These are phyloP conservation scores for Salix suchowensis DNA, from an alignment of 345 rosid species.

Conservation along the genomic window DNA sequence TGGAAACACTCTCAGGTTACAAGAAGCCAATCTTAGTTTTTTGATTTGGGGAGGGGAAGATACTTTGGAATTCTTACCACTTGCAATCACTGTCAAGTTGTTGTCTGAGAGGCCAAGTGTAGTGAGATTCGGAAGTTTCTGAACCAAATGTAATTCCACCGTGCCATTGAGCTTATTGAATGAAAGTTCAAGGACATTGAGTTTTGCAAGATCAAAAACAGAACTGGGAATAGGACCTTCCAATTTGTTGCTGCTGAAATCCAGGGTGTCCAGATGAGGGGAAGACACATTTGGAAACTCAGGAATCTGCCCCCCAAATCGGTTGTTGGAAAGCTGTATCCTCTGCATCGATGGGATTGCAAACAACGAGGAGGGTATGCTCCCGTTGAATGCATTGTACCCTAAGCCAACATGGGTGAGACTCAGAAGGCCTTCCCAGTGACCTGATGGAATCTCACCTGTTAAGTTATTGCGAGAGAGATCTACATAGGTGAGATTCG, in stretches of 20 bases:
- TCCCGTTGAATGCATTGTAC: constrained; percentile 30
- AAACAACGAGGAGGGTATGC: constrained; percentile 24
- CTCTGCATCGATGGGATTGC: constrained; percentile 10
- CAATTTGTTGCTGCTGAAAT: constrained; percentile 37
- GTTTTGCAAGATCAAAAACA: constrained; percentile 17
- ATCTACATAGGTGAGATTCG: constrained; percentile 21
- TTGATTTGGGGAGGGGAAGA: constrained; percentile 4
- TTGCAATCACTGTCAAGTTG: constrained; percentile 18
- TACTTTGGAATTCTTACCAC: not conserved
- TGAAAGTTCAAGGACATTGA: constrained; percentile 27
- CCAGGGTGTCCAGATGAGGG: constrained; percentile 1
- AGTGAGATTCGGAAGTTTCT: constrained; percentile 20
- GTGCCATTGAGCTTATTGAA: constrained; percentile 49
- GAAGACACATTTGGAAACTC: not conserved
- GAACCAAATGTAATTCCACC: constrained; percentile 15
- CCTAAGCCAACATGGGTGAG: constrained; percentile 28
- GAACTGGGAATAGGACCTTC: constrained; percentile 24
- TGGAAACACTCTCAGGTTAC: constrained; percentile 36
- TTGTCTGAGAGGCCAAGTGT: constrained; percentile 38
- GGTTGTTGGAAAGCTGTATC: constrained; percentile 26
- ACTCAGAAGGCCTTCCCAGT: constrained; percentile 24
- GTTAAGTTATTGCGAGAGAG: constrained; percentile 27
- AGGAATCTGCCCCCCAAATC: constrained; percentile 15
- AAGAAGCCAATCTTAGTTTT: constrained; percentile 41
- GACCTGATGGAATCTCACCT: constrained; percentile 20